These are phyloP conservation scores for Anthracocystis setariae DNA, from an alignment of 1,284 basidiomycete genomes.

Conservation along the genomic window DNA sequence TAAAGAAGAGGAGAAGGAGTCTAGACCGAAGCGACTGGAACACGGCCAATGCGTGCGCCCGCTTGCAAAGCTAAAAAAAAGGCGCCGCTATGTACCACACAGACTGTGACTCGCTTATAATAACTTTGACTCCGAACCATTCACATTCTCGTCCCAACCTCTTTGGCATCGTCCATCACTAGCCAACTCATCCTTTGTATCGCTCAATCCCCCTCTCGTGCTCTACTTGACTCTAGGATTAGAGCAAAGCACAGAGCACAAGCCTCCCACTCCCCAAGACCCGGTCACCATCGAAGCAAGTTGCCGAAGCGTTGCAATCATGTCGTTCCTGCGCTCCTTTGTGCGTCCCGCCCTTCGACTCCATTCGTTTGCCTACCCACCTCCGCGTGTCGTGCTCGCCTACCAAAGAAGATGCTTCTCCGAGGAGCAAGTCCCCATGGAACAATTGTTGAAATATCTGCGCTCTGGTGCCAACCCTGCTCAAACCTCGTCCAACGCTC, in stretches of 20 bases:
- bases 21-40: not conserved
- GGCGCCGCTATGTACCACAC: no score
- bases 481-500: not conserved
- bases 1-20: not conserved
- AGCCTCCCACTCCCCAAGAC: not conserved
- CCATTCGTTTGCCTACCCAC: constrained; percentile 9
- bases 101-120: constrained; percentile 11
- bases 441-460: constrained; percentile 28
- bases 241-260: no score
- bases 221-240: no score
- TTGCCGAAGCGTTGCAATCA: constrained; percentile 1
- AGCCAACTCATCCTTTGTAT: not conserved
- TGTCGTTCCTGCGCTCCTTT: constrained; percentile 34
- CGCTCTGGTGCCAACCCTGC: constrained; percentile 9
- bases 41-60: no score
- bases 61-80: no score
- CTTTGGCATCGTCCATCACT: not conserved
- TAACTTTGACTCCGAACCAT: not conserved
- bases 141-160: not conserved
- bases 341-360: constrained; percentile 13
- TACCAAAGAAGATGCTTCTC: constrained; percentile 15
- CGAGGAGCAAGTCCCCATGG: constrained; percentile 25
- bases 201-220: not conserved
- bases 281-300: not conserved
- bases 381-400: not conserved